These are phyloP conservation scores for Botrytis cinerea DNA, from an alignment of 2,329 filamentous ascomycete species.

Conservation along the genomic window DNA sequence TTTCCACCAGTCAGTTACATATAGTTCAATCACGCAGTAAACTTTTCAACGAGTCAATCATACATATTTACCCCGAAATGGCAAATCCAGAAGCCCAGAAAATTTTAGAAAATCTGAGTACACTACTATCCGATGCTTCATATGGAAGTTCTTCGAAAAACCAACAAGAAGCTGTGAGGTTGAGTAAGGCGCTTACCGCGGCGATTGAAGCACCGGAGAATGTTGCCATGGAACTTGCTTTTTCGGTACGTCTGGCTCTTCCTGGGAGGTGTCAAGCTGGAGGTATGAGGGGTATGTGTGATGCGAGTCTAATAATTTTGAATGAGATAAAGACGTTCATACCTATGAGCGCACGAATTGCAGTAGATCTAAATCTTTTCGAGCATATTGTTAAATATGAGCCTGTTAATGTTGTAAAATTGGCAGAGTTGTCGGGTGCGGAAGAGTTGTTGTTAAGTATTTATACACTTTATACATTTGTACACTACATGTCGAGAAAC, in stretches of 20 bases:
- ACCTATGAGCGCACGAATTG: neutral
- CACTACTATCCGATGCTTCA: neutral
- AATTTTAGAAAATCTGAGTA: neutral
- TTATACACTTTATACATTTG: neutral
- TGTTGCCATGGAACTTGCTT: neutral
- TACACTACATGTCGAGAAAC: neutral
- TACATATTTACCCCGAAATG: neutral
- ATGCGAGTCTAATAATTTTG: too few species aligned
- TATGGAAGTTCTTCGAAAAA: neutral
- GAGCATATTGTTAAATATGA: conserved; percentile 1
- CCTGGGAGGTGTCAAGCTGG: neutral
- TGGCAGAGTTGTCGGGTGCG: neutral
- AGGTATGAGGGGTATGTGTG: too few species aligned
- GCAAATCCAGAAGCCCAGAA: neutral
- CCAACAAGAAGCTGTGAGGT: neutral
- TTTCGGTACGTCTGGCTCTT: neutral
- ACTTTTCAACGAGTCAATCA: neutral
- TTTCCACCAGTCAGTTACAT: neutral
- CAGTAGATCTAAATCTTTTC: neutral
- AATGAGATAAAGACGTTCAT: too few species aligned
- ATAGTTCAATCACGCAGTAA: neutral
- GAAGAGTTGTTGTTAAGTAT: conserved; percentile 3
- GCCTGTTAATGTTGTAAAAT: neutral
- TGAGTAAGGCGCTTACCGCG: neutral
- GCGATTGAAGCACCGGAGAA: neutral